These are phyloP conservation scores for Nelumbo lutea DNA, from an alignment of 164 flowering plant species.

Conservation along the genomic window DNA sequence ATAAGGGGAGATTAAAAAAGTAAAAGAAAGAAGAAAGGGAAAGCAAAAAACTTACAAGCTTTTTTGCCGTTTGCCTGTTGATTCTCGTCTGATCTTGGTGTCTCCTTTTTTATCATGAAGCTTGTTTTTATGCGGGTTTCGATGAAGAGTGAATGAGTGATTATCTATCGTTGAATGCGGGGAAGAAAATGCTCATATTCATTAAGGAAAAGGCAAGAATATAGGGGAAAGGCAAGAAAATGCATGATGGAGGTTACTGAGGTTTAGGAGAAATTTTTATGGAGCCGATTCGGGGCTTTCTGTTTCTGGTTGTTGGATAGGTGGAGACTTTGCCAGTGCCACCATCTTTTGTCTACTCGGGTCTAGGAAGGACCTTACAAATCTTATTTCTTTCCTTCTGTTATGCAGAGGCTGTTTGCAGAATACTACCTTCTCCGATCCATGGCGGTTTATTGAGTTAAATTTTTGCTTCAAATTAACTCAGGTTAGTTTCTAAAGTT, in stretches of 20 bases:
- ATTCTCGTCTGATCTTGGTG: conserved; percentile 4
- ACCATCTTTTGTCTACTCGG: not conserved
- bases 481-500: not conserved
- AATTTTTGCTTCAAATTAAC: not conserved
- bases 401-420: conserved; percentile 2
- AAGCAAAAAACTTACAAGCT: conserved; percentile 11
- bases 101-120: conserved; percentile 22
- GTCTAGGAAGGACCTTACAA: not conserved
- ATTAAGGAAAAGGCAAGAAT: not conserved
- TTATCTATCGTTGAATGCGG: not conserved
- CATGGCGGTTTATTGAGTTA: not conserved
- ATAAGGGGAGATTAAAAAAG: conserved; percentile 12
- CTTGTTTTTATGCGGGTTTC: conserved; percentile 3
- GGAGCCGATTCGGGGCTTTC: conserved; percentile 1
- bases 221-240: not conserved
- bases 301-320: conserved; percentile 1
- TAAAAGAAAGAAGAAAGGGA: conserved; percentile 1
- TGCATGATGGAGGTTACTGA: conserved; percentile 20
- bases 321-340: not conserved
- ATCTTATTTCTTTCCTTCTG: not conserved
- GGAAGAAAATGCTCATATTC: not conserved
- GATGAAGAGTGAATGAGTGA: not conserved
- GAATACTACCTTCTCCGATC: not conserved
- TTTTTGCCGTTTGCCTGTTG: conserved; percentile 8
- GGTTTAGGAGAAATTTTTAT: conserved; percentile 6